A percentile compares a stretch with the other conserved stretches of the same genome.
Evolutionary conservation across 2,329 filamentous ascomycete species (phyloP).

Genomic region (Clarireedia homoeocarpa): DNA sequence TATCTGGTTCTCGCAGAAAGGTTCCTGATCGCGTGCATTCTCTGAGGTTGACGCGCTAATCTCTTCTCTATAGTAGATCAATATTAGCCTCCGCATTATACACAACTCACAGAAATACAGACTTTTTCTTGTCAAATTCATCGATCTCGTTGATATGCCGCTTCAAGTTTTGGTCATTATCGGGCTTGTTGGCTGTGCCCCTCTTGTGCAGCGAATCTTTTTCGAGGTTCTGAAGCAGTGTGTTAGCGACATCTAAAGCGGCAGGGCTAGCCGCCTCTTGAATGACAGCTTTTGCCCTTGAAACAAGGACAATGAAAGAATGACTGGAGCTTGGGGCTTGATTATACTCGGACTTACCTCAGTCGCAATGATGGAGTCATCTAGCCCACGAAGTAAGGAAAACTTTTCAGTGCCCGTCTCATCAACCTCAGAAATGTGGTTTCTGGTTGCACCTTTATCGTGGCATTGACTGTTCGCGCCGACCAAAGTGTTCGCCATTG

Average conservation of each 20-base stretch:
- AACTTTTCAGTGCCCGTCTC: background rate
- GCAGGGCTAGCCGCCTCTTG: background rate
- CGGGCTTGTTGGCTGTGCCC: background rate
- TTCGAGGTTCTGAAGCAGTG: conserved; percentile 4
- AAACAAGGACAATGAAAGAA: too few species aligned
- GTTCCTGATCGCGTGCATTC: conserved; percentile 2
- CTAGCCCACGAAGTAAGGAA: too few species aligned
- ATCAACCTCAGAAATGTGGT: conserved; percentile 1
- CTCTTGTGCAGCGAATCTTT: conserved; percentile 1
- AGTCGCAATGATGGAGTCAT: too few species aligned
- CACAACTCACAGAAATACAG: background rate
- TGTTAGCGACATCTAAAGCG: conserved; percentile 5
- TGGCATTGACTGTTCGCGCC: too few species aligned
- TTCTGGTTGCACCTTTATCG: too few species aligned
- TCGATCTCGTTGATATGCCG: conserved; percentile 4
- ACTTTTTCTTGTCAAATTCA: background rate
- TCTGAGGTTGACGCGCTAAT: background rate
- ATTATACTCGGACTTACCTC: too few species aligned
- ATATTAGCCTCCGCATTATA: background rate
- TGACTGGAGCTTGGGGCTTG: too few species aligned
- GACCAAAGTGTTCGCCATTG: too few species aligned
- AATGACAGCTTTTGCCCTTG: background rate
- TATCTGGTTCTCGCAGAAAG: conserved; percentile 3
- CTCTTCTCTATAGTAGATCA: background rate
- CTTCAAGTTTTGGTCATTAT: background rate